phyloP scores from a whole-genome alignment of 257 asterid genomes.

The Handroanthus guayacan region DNA sequence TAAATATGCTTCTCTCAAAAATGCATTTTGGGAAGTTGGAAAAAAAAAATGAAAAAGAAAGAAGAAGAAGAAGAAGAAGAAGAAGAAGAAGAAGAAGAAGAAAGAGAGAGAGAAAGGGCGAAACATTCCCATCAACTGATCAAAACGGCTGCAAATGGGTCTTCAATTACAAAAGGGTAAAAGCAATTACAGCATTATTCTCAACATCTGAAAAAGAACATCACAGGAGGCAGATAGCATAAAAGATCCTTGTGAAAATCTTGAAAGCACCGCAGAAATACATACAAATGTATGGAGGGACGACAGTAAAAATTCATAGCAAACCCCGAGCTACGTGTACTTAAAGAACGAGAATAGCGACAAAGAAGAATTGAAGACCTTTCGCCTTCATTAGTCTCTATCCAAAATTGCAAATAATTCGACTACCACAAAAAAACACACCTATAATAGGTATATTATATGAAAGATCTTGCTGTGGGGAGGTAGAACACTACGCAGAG shows the following conservation, averaged over 20 bases:
- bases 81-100: background rate
- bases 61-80: background rate
- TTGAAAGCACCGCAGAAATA: too few species aligned
- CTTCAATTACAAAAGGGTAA: background rate
- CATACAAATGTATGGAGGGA: too few species aligned
- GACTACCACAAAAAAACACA: background rate
- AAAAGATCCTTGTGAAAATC: too few species aligned
- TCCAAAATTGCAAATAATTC: slow-evolving; percentile 11
- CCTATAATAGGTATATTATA: background rate
- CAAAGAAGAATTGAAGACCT: slow-evolving; percentile 1
- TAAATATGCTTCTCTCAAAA: too few species aligned
- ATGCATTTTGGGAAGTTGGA: background rate
- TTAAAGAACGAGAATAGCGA: background rate
- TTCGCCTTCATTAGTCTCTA: slow-evolving; percentile 32
- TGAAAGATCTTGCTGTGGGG: background rate
- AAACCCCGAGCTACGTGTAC: too few species aligned
- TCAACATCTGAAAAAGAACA: background rate
- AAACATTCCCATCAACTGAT: too few species aligned
- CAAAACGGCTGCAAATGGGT: background rate
- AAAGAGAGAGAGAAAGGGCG: too few species aligned
- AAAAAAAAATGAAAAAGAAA: too few species aligned
- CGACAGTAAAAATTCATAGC: too few species aligned
- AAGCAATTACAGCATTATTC: slow-evolving; percentile 24
- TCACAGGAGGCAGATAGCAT: background rate
- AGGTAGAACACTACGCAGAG: background rate